phyloP scores from a whole-genome alignment of 176 grass and related monocot species.

The Paspalum notatum region DNA sequence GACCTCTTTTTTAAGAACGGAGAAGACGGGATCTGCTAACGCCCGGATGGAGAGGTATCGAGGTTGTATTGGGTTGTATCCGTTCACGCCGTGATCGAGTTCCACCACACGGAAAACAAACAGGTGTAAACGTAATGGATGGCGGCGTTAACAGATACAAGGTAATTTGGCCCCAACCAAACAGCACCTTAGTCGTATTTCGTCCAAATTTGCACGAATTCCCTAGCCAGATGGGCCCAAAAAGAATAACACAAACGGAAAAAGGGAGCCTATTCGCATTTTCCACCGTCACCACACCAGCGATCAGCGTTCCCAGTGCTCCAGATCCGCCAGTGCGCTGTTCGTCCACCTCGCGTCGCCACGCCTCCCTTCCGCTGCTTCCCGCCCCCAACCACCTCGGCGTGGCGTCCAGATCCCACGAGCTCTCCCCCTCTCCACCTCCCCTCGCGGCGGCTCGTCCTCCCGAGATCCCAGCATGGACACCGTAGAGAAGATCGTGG shows the following conservation, averaged over 20 bases:
- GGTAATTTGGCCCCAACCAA: too few species aligned
- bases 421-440: conserved; percentile 17
- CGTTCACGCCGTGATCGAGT: too few species aligned
- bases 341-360: conserved; percentile 40
- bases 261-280: conserved; percentile 29
- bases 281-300: conserved; percentile 26
- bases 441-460: conserved; percentile 25
- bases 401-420: conserved; percentile 43
- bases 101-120: too few species aligned
- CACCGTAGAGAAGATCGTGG: conserved; percentile 61
- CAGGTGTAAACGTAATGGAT: too few species aligned
- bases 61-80: too few species aligned
- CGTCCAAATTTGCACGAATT: not conserved
- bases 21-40: too few species aligned
- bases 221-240: not conserved
- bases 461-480: conserved; percentile 44
- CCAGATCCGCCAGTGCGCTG: conserved; percentile 51
- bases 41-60: too few species aligned
- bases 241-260: not conserved
- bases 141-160: too few species aligned
- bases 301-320: conserved; percentile 33
- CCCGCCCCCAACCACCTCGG: conserved; percentile 48
- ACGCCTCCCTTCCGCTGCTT: conserved; percentile 20
- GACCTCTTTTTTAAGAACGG: too few species aligned
- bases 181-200: not conserved